Evolutionary conservation across 1,284 basidiomycete genomes (phyloP).

Genomic region (Ustilago loliicola): DNA sequence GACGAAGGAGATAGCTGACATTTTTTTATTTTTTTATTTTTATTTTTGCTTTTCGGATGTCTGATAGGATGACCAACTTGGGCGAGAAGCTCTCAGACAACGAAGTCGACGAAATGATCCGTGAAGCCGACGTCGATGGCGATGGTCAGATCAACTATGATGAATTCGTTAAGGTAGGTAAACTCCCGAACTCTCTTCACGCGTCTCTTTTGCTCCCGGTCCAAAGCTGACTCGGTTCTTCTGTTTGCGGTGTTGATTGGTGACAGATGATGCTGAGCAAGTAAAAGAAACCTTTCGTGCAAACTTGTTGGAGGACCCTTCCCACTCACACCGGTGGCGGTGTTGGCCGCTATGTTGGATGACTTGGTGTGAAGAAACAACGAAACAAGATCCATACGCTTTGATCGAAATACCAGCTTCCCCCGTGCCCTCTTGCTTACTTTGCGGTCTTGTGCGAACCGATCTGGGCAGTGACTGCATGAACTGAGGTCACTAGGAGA

Average conservation of each 20-base stretch:
- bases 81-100: slow-evolving; percentile 88
- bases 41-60: neutral
- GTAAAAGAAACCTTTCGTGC: slow-evolving; percentile 48
- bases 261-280: slow-evolving; percentile 68
- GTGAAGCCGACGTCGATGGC: slow-evolving; percentile 95
- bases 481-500: no score
- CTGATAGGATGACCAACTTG: slow-evolving; percentile 65
- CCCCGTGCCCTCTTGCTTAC: no score
- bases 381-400: slow-evolving; percentile 6
- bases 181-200: no score
- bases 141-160: slow-evolving; percentile 83
- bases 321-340: no score
- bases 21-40: no score
- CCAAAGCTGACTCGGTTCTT: neutral
- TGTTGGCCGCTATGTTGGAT: no score
- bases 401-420: no score
- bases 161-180: slow-evolving; percentile 73
- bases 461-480: no score
- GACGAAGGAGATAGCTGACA: neutral
- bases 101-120: slow-evolving; percentile 98
- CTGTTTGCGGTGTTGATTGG: neutral
- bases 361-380: slow-evolving; percentile 4
- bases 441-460: no score
- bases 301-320: slow-evolving; percentile 4
- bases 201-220: no score